Evolutionary conservation across 2,329 filamentous ascomycete species (phyloP), one percentile per base, ranked within the genome.

Genomic region (Thermothelomyces thermophilus): DNA sequence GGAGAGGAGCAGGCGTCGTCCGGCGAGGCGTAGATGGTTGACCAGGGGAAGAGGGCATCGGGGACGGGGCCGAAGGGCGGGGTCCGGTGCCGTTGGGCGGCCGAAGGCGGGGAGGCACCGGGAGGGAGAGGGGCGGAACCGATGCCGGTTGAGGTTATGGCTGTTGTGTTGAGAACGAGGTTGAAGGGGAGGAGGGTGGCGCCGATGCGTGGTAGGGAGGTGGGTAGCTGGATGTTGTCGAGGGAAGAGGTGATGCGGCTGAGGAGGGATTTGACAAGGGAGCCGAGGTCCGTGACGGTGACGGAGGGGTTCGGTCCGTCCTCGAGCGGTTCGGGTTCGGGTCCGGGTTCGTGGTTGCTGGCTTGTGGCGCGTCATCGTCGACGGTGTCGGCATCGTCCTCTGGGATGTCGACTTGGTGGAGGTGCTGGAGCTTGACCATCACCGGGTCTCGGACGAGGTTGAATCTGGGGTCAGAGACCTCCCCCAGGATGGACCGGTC

Each of bases 381-480:
- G 30, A 49, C 36, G 31, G 46, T 51, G 7, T 60, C 49, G 26
- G 66, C 64, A 17, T 66, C 66, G 58, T 87, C 83, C 46, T 93
- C 66, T 51, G 90, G 75, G 35, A 95, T 67, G 58, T 95, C 87
- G 44, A 95, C 73, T 55, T 83, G 77, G 49, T 86, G 64, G 5
- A 69, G 55, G 30, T 68, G 64, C 44, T 68, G 66, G 35, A 68
- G 57, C 55, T 64, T 68, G 24, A 62, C 63, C 0, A 66, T 52
- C 13, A 66, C 75, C 3, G 79, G 68, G 60, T 95, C 87, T 41
- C 86, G 80, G 22, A 90, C 74, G 24, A 87, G 79, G 9, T 83
- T 86, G 65, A 96, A 96, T 50, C 90, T 84, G 13, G 90, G 87
- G 66, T 96, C 91, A 19, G 81, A 79, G 31, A 90, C 78, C 56